phyloP scores from a whole-genome alignment of 345 rosid species.

The Trapa bicornis region DNA sequence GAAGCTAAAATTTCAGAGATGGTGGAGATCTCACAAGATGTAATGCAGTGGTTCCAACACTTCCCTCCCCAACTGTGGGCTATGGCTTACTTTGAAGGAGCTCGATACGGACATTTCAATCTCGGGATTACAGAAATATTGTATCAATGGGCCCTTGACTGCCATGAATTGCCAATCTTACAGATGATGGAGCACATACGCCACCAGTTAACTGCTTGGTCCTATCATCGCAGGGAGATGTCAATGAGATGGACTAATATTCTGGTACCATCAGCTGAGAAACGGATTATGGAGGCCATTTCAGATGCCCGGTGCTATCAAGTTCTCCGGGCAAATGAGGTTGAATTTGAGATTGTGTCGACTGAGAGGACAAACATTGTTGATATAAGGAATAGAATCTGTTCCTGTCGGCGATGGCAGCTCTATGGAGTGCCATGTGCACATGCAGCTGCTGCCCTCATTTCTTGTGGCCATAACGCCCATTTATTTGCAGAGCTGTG shows the following conservation, averaged over 20 bases:
- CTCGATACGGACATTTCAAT: slow-evolving; percentile 73
- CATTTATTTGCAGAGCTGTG: slow-evolving; percentile 74
- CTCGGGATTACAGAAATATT: slow-evolving; percentile 72
- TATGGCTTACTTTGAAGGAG: slow-evolving; percentile 83
- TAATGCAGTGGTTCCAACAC: slow-evolving; percentile 57
- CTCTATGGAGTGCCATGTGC: slow-evolving; percentile 88
- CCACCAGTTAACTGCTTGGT: slow-evolving; percentile 47
- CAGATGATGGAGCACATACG: slow-evolving; percentile 95
- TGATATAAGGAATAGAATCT: slow-evolving; percentile 63
- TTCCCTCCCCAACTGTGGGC: slow-evolving; percentile 91
- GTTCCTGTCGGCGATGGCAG: slow-evolving; percentile 96
- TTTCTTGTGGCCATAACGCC: slow-evolving; percentile 77
- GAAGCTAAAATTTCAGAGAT: slow-evolving; percentile 70
- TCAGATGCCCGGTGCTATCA: slow-evolving; percentile 90
- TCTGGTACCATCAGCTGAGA: slow-evolving; percentile 95
- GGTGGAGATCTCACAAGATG: slow-evolving; percentile 80
- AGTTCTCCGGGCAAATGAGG: slow-evolving; percentile 89
- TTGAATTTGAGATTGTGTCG: slow-evolving; percentile 94
- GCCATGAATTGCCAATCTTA: slow-evolving; percentile 85
- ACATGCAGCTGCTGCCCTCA: slow-evolving; percentile 90
- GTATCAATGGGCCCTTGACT: slow-evolving; percentile 88
- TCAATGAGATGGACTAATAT: slow-evolving; percentile 75
- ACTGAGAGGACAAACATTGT: slow-evolving; percentile 93
- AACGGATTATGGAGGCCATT: slow-evolving; percentile 60
- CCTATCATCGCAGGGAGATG: slow-evolving; percentile 47